Conservation (phyloP, 331 rosid species). For the Prunus yedoensis region DNA sequence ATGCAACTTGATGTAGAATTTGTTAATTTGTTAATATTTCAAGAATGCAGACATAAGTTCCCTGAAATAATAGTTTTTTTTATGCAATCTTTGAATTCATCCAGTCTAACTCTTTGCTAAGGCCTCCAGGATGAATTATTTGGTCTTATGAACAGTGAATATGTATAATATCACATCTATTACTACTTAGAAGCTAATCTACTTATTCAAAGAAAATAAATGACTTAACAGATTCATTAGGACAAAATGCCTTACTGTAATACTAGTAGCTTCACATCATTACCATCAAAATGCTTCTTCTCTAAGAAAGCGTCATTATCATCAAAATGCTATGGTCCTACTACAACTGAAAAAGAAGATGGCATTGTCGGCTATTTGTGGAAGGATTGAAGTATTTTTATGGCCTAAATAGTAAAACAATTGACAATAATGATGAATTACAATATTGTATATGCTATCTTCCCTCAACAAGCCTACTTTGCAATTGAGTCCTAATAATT, state of each 20-base stretch:
- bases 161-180: background rate
- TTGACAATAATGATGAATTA: too few relatives aligned
- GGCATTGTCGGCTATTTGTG: background rate
- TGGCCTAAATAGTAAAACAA: too few relatives aligned
- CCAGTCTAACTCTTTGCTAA: background rate
- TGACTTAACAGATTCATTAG: background rate
- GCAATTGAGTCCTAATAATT: too few relatives aligned
- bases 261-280: background rate
- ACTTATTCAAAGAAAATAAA: background rate
- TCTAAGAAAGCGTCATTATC: background rate
- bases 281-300: background rate
- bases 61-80: background rate
- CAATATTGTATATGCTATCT: too few relatives aligned
- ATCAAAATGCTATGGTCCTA: background rate
- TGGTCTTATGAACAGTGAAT: background rate
- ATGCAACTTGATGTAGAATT: background rate
- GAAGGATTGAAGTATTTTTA: too few relatives aligned
- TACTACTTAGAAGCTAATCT: background rate
- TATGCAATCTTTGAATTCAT: background rate
- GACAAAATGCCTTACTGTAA: background rate
- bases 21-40: background rate
- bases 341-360: background rate
- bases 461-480: too few relatives aligned
- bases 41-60: background rate
- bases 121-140: background rate